Evolutionary conservation across 2,329 filamentous ascomycete species (phyloP).

Genomic region (Trichoderma sp.): DNA sequence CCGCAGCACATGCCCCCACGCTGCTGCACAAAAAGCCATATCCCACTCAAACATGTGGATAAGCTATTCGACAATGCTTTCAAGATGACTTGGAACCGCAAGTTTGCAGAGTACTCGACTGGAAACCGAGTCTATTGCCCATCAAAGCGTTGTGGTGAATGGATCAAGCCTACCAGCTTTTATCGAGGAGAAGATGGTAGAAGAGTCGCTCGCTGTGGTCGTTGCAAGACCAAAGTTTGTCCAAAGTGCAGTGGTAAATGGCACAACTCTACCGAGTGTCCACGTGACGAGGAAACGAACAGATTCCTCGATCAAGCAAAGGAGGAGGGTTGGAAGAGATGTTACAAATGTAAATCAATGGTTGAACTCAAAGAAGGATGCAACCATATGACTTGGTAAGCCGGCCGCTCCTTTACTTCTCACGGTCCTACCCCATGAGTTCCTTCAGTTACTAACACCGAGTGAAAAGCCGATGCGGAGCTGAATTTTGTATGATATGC

Average conservation of each 20-base stretch:
- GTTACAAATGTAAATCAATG: slow-evolving; percentile 68
- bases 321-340: slow-evolving; percentile 70
- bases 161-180: slow-evolving; percentile 73
- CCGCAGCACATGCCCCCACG: slow-evolving; percentile 79
- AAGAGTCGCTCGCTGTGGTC: slow-evolving; percentile 66
- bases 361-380: slow-evolving; percentile 80
- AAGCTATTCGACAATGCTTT: slow-evolving; percentile 69
- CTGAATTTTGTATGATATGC: slow-evolving; percentile 86
- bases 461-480: slow-evolving; percentile 64
- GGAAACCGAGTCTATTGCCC: slow-evolving; percentile 78
- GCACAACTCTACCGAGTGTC: slow-evolving; percentile 68
- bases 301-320: slow-evolving; percentile 63
- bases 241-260: slow-evolving; percentile 69
- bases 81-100: slow-evolving; percentile 77
- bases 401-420: slow-evolving; percentile 15
- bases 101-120: slow-evolving; percentile 73
- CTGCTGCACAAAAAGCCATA: slow-evolving; percentile 72
- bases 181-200: slow-evolving; percentile 52
- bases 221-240: slow-evolving; percentile 74
- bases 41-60: slow-evolving; percentile 74
- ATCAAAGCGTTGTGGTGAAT: slow-evolving; percentile 67
- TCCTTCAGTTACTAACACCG: neutral
- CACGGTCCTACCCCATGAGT: slow-evolving; percentile 21
- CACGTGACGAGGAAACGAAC: slow-evolving; percentile 65
- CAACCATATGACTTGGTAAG: slow-evolving; percentile 85